Evolutionary conservation across 2,329 filamentous ascomycete species (phyloP).

Genomic region (Thielaviopsis punctulata): DNA sequence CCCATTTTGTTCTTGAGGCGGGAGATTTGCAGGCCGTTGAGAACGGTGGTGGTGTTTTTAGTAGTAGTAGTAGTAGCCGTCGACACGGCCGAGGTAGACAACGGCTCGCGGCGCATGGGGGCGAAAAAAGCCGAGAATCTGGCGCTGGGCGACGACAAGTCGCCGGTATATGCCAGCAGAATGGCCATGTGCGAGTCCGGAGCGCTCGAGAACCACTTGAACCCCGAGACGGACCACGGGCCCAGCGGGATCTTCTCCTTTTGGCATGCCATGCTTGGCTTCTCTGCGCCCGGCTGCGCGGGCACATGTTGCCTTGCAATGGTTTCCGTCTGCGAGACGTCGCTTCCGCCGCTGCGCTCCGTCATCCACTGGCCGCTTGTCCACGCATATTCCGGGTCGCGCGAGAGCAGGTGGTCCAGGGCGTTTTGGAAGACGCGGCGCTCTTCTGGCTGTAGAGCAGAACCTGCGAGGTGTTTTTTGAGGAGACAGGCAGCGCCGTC

Average conservation of each 20-base stretch:
- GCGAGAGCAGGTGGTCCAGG: slow-evolving; percentile 34
- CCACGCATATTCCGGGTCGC: slow-evolving; percentile 37
- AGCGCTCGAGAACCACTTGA: slow-evolving; percentile 56
- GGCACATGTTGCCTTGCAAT: slow-evolving; percentile 24
- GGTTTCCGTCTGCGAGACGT: slow-evolving; percentile 52
- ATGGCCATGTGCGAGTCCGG: slow-evolving; percentile 43
- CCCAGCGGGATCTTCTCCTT: slow-evolving; percentile 25
- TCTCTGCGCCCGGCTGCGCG: background rate
- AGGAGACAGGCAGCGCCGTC: slow-evolving; percentile 41
- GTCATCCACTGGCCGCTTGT: slow-evolving; percentile 70
- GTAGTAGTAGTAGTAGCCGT: too few relatives aligned
- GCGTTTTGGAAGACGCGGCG: slow-evolving; percentile 32
- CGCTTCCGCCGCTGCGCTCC: slow-evolving; percentile 49
- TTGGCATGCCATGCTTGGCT: background rate
- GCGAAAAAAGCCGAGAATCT: slow-evolving; percentile 46
- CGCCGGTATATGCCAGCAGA: slow-evolving; percentile 40
- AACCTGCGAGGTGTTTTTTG: slow-evolving; percentile 24
- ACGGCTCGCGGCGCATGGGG: slow-evolving; percentile 34
- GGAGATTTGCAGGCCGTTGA: slow-evolving; percentile 52
- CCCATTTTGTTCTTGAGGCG: slow-evolving; percentile 58
- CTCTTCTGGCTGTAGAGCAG: slow-evolving; percentile 17
- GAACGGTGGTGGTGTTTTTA: slow-evolving; percentile 24
- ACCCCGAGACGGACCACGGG: slow-evolving; percentile 44
- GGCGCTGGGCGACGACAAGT: slow-evolving; percentile 16
- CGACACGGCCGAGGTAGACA: slow-evolving; percentile 9